These are phyloP conservation scores for Geotrichum restrictum DNA, from an alignment of 1,139 yeast genomes.

Conservation along the genomic window DNA sequence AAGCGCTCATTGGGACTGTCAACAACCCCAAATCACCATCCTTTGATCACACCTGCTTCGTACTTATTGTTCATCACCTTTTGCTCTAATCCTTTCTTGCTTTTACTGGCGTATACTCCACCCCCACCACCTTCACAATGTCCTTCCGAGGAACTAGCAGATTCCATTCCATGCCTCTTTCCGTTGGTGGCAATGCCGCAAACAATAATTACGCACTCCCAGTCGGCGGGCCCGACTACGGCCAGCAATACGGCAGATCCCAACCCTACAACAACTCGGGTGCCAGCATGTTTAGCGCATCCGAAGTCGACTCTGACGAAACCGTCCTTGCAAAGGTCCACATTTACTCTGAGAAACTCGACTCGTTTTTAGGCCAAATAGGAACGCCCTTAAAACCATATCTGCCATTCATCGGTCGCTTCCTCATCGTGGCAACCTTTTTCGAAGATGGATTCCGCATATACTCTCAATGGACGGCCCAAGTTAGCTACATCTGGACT, in stretches of 20 bases:
- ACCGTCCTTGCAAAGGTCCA: slow-evolving; percentile 20
- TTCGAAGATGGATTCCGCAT: slow-evolving; percentile 87
- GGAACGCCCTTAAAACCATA: slow-evolving; percentile 43
- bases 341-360: slow-evolving; percentile 33
- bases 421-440: slow-evolving; percentile 89
- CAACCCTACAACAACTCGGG: slow-evolving; percentile 7
- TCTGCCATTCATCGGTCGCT: slow-evolving; percentile 78
- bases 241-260: neutral
- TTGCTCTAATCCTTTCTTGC: no score
- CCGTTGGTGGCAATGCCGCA: slow-evolving; percentile 3
- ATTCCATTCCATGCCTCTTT: slow-evolving; percentile 10
- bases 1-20: no score
- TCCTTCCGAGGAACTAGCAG: slow-evolving; percentile 15
- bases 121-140: slow-evolving; percentile 4
- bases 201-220: slow-evolving; percentile 8
- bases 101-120: neutral
- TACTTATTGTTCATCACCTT: no score
- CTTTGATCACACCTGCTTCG: no score
- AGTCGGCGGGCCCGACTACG: slow-evolving; percentile 8
- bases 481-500: slow-evolving; percentile 75
- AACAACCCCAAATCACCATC: no score
- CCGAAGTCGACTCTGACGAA: slow-evolving; percentile 10
- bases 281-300: slow-evolving; percentile 7
- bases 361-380: slow-evolving; percentile 36
- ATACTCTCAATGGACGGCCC: slow-evolving; percentile 85